These are phyloP conservation scores for Alternaria ventricosa DNA, from an alignment of 2,329 filamentous ascomycete genomes.

Conservation along the genomic window DNA sequence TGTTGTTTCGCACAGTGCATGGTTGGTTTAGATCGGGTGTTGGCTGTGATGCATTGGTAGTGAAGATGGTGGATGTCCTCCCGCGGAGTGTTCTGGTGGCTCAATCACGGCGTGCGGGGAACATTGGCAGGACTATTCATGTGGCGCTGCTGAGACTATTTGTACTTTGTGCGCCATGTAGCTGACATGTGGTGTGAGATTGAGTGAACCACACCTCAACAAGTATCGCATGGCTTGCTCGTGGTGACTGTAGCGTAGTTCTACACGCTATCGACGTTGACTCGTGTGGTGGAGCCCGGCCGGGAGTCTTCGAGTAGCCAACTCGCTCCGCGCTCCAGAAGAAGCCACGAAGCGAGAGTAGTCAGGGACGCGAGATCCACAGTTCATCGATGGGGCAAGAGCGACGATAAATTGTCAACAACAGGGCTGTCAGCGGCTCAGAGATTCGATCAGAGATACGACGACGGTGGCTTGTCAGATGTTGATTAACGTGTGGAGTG, in stretches of 20 bases:
- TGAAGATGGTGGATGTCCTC: background rate
- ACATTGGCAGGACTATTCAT: background rate
- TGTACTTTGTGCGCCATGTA: background rate
- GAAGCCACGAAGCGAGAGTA: conserved; percentile 5
- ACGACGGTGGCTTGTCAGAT: conserved; percentile 11
- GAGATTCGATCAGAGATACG: background rate
- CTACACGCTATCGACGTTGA: conserved; percentile 10
- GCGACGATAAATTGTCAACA: background rate
- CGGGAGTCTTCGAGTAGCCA: conserved; percentile 11
- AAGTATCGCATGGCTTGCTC: conserved; percentile 1
- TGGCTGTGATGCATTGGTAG: background rate
- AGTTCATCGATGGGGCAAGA: conserved; percentile 11
- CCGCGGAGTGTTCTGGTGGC: background rate
- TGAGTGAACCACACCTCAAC: background rate
- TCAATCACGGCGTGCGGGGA: background rate
- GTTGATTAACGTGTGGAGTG: conserved; percentile 13
- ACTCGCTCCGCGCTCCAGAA: conserved; percentile 13
- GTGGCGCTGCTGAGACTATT: background rate
- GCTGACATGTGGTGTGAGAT: background rate
- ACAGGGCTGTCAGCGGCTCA: background rate
- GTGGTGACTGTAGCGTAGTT: background rate
- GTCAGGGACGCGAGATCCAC: conserved; percentile 11
- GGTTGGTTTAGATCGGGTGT: background rate
- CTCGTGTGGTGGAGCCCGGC: conserved; percentile 16
- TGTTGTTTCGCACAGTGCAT: background rate